A percentile compares a stretch with the other conserved stretches of the same genome.
Evolutionary conservation across 768 basidiomycete genomes (phyloP).

Genomic region (Boletus huronensis): DNA sequence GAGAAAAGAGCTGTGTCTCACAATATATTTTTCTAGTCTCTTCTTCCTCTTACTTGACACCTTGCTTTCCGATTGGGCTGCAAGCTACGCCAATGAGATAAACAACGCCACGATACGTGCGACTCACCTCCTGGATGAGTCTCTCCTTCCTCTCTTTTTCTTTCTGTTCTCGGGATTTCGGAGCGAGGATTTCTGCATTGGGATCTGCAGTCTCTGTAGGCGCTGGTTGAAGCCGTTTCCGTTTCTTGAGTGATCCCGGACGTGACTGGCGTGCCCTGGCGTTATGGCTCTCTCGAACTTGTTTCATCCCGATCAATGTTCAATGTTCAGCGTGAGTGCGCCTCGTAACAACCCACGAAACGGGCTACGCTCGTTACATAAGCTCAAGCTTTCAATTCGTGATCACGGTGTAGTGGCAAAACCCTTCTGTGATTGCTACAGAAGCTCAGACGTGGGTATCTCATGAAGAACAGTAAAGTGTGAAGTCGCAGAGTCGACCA

Average conservation of each 20-base stretch:
- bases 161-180: conserved; percentile 59
- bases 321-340: not conserved
- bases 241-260: conserved; percentile 61
- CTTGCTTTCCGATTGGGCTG: conserved; percentile 58
- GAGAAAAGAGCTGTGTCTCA: conserved; percentile 34
- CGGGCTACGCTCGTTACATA: not conserved
- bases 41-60: conserved; percentile 85
- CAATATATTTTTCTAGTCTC: conserved; percentile 89
- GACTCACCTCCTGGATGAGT: conserved; percentile 57
- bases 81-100: conserved; percentile 20
- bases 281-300: conserved; percentile 43
- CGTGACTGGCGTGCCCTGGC: conserved; percentile 65
- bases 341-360: not conserved
- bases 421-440: not conserved
- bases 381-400: no score
- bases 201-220: conserved; percentile 39
- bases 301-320: conserved; percentile 19
- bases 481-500: not conserved
- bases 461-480: not conserved
- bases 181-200: conserved; percentile 56
- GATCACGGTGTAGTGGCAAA: no score
- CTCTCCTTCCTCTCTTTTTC: conserved; percentile 57
- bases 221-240: conserved; percentile 41
- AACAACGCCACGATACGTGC: not conserved
- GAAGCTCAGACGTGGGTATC: not conserved